Evolutionary conservation across 768 basidiomycete species (phyloP).

Genomic region (Roridomyces roridus): DNA sequence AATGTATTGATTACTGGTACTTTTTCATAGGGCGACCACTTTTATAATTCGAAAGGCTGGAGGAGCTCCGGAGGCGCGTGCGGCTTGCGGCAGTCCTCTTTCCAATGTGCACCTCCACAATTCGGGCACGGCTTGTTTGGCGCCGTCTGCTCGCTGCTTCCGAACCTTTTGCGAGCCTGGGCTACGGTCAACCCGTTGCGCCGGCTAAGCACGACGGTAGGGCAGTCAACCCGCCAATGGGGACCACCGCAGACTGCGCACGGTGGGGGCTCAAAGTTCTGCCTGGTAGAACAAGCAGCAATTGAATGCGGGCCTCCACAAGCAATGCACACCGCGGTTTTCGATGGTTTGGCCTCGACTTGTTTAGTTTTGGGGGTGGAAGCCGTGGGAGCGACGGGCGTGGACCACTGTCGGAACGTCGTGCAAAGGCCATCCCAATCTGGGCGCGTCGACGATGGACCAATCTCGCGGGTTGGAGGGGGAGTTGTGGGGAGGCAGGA

Average conservation of each 20-base stretch:
- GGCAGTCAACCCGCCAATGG: slow-evolving; percentile 24
- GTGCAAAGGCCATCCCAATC: slow-evolving; percentile 7
- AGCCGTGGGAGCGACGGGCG: background rate
- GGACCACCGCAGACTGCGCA: slow-evolving; percentile 7
- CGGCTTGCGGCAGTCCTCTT: slow-evolving; percentile 13
- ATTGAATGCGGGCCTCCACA: slow-evolving; percentile 11
- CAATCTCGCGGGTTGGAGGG: slow-evolving; percentile 2
- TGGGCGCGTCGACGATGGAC: slow-evolving; percentile 5
- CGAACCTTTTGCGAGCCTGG: too few relatives aligned
- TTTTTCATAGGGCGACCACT: too few relatives aligned
- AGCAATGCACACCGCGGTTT: background rate
- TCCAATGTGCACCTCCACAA: slow-evolving; percentile 22
- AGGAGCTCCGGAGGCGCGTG: slow-evolving; percentile 14
- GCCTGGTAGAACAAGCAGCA: background rate
- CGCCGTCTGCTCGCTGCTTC: background rate
- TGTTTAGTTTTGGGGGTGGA: background rate
- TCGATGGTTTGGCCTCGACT: background rate
- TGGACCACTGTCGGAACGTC: slow-evolving; percentile 12
- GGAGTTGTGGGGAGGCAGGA: slow-evolving; percentile 15
- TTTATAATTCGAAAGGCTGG: background rate
- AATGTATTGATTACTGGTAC: background rate
- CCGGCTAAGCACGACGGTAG: background rate
- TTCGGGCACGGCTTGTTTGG: slow-evolving; percentile 11
- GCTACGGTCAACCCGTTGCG: background rate
- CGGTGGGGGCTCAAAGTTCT: slow-evolving; percentile 6